Conservation (phyloP, 805 yeast species). For the Nadsonia fulvescens region DNA sequence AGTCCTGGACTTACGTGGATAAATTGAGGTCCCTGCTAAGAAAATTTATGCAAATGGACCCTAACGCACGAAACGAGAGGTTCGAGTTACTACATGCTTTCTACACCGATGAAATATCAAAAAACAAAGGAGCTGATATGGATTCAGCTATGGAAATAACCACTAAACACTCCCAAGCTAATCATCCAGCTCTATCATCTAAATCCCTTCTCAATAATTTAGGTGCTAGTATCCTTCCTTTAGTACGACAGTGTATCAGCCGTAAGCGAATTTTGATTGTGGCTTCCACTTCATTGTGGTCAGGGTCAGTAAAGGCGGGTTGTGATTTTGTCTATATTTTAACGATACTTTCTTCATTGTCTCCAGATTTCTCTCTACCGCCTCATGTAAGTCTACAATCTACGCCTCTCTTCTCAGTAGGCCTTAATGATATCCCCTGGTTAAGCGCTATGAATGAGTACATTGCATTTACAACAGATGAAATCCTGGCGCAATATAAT, state of each 20-base stretch:
- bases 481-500: slow-evolving; percentile 36
- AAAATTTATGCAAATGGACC: slow-evolving; percentile 3
- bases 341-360: slow-evolving; percentile 30
- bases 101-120: slow-evolving; percentile 9
- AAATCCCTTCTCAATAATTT: slow-evolving; percentile 25
- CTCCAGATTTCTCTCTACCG: slow-evolving; percentile 5
- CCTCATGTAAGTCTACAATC: slow-evolving; percentile 27
- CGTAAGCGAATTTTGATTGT: slow-evolving; percentile 9
- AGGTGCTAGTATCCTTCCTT: slow-evolving; percentile 51
- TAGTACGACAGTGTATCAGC: slow-evolving; percentile 35
- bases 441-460: slow-evolving; percentile 20
- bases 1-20: slow-evolving; percentile 24
- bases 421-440: slow-evolving; percentile 7
- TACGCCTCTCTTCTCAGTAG: slow-evolving; percentile 32
- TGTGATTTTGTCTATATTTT: slow-evolving; percentile 40
- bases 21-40: slow-evolving; percentile 10
- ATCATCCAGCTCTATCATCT: slow-evolving; percentile 22
- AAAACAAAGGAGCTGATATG: too few relatives aligned
- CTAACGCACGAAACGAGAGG: neutral
- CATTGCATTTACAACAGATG: slow-evolving; percentile 51
- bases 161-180: slow-evolving; percentile 18
- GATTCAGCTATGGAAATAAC: slow-evolving; percentile 26
- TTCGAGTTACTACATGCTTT: slow-evolving; percentile 5
- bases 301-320: slow-evolving; percentile 20
- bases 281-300: slow-evolving; percentile 16